A percentile compares a stretch with the other conserved stretches of the same genome.
Evolutionary conservation across 768 basidiomycete species (phyloP).

Genomic region (Krasilnikovozyma curviuscula): DNA sequence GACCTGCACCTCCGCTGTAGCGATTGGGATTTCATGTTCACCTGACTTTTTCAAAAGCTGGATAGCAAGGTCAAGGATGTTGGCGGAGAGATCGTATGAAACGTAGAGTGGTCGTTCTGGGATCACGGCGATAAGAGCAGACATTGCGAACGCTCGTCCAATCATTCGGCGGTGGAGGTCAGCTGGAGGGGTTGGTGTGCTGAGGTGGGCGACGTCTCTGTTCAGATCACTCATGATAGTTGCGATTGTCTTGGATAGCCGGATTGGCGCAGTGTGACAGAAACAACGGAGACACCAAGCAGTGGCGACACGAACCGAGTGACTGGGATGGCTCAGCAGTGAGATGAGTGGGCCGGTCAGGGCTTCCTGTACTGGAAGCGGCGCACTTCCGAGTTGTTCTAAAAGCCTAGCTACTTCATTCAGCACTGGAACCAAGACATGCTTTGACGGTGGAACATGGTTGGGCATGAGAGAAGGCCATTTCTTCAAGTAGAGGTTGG

Average conservation of each 20-base stretch:
- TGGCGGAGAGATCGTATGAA: slow-evolving; percentile 66
- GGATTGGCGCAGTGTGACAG: slow-evolving; percentile 70
- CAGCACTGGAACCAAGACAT: slow-evolving; percentile 52
- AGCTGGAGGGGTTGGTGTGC: slow-evolving; percentile 48
- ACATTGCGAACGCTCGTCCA: slow-evolving; percentile 77
- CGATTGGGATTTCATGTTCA: slow-evolving; percentile 69
- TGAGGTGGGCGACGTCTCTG: slow-evolving; percentile 54
- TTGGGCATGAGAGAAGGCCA: slow-evolving; percentile 91
- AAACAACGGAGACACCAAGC: slow-evolving; percentile 78
- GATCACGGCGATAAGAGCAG: slow-evolving; percentile 66
- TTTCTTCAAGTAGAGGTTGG: slow-evolving; percentile 59
- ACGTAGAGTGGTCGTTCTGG: slow-evolving; percentile 79
- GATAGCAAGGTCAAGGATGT: slow-evolving; percentile 76
- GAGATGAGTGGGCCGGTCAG: slow-evolving; percentile 67
- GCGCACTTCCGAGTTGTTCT: slow-evolving; percentile 78
- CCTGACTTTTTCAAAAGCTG: slow-evolving; percentile 74
- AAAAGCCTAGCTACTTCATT: slow-evolving; percentile 69
- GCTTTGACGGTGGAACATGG: slow-evolving; percentile 45
- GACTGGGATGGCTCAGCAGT: slow-evolving; percentile 66
- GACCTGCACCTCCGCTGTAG: slow-evolving; percentile 69
- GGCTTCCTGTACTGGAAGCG: slow-evolving; percentile 73
- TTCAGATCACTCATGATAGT: slow-evolving; percentile 62
- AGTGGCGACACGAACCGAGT: slow-evolving; percentile 66
- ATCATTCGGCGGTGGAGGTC: slow-evolving; percentile 54
- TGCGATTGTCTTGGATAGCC: slow-evolving; percentile 58